Percentiles rank a stretch among this genome's conserved stretches.
Evolutionary conservation across 306 rosid species (phyloP).

Genomic region (Dalbergia cochinchinensis): DNA sequence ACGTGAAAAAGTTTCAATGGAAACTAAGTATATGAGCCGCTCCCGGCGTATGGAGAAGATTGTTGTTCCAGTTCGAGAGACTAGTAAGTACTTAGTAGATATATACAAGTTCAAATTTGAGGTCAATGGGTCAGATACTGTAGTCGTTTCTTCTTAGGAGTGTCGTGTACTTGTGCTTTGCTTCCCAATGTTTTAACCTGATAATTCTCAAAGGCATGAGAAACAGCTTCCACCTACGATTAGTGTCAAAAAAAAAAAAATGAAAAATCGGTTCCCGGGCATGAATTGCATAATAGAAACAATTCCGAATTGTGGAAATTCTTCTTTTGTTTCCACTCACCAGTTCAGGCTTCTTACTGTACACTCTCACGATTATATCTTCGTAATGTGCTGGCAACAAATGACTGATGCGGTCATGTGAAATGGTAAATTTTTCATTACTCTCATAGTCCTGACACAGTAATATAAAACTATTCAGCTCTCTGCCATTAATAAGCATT

Average conservation of each 20-base stretch:
- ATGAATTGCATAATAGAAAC: no score
- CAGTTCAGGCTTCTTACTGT: slow-evolving; percentile 84
- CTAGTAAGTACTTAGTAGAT: neutral
- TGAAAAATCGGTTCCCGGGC: slow-evolving; percentile 12
- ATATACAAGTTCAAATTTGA: slow-evolving; percentile 17
- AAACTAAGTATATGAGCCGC: neutral
- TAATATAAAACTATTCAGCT: slow-evolving; percentile 11
- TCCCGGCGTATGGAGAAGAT: neutral
- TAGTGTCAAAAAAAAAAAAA: slow-evolving; percentile 9
- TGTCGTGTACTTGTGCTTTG: slow-evolving; percentile 75
- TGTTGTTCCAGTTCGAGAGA: neutral
- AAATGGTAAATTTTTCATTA: slow-evolving; percentile 59
- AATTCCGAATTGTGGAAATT: neutral
- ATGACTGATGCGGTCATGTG: slow-evolving; percentile 75
- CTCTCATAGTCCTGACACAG: slow-evolving; percentile 74
- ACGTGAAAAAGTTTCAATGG: neutral
- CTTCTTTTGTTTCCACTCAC: slow-evolving; percentile 49
- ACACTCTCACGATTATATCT: slow-evolving; percentile 84
- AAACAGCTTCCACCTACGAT: slow-evolving; percentile 77
- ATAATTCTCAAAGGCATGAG: slow-evolving; percentile 83
- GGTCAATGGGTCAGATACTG: neutral
- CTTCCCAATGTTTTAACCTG: slow-evolving; percentile 76
- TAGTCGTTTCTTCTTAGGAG: slow-evolving; percentile 68
- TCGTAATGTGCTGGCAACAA: slow-evolving; percentile 75
- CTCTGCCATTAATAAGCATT: neutral